These are phyloP conservation scores for Darksidea phi DNA, from an alignment of 495 filamentous ascomycete species.

Conservation along the genomic window DNA sequence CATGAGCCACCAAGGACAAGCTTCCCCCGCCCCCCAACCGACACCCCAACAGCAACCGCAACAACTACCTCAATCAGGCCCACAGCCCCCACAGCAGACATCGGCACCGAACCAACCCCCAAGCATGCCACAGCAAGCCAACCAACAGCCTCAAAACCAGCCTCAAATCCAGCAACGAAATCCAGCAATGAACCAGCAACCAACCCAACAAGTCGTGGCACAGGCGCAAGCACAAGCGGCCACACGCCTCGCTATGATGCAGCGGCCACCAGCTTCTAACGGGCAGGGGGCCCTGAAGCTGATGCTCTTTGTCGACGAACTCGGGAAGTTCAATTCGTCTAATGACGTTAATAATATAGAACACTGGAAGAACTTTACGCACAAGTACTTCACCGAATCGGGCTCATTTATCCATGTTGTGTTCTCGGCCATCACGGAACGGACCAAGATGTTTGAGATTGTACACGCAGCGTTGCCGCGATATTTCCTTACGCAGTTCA, in stretches of 20 bases:
- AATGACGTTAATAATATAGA: slow-evolving; percentile 52
- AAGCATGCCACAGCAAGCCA: slow-evolving; percentile 41
- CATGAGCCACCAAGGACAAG: slow-evolving; percentile 32
- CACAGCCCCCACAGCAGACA: slow-evolving; percentile 48
- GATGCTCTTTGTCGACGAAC: slow-evolving; percentile 66
- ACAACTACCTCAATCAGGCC: slow-evolving; percentile 43
- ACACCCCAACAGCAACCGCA: slow-evolving; percentile 36
- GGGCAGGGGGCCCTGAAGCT: slow-evolving; percentile 62
- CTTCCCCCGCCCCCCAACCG: slow-evolving; percentile 34
- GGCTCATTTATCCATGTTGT: slow-evolving; percentile 21
- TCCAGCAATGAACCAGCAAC: slow-evolving; percentile 10
- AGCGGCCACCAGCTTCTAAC: slow-evolving; percentile 29
- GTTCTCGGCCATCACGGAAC: slow-evolving; percentile 38
- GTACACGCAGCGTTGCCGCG: slow-evolving; percentile 69
- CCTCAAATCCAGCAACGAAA: slow-evolving; percentile 22
- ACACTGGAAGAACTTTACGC: slow-evolving; percentile 75
- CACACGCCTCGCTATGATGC: slow-evolving; percentile 23
- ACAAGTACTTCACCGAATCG: slow-evolving; percentile 65
- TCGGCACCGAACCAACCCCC: slow-evolving; percentile 46
- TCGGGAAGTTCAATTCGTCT: slow-evolving; percentile 64
- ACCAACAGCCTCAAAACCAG: slow-evolving; percentile 40
- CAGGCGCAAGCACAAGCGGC: slow-evolving; percentile 2
- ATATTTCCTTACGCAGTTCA: slow-evolving; percentile 79
- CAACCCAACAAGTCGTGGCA: not conserved
- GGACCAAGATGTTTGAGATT: slow-evolving; percentile 74